Percentiles rank a stretch among this genome's conserved stretches.
phyloP scores from a whole-genome alignment of 148 eudicot genomes.

The Nepenthes gracilis region DNA sequence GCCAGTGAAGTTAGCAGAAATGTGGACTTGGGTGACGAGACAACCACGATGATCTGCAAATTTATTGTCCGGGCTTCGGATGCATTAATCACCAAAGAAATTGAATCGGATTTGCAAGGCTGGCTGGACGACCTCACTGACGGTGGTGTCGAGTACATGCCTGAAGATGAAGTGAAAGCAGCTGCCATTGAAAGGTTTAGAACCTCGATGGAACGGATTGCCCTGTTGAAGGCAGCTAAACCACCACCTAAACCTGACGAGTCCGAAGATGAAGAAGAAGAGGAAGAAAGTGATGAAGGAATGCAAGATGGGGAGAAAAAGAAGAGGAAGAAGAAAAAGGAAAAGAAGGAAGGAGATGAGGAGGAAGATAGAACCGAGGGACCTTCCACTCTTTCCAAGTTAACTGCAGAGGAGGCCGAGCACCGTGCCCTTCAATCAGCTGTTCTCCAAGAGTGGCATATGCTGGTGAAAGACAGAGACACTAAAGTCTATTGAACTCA shows the following conservation, averaged over 20 bases:
- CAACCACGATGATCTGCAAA: slow-evolving; percentile 89
- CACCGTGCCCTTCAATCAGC: slow-evolving; percentile 87
- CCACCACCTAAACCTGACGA: slow-evolving; percentile 47
- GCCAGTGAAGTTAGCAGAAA: slow-evolving; percentile 96
- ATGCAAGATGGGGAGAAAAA: slow-evolving; percentile 10
- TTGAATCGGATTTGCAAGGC: slow-evolving; percentile 70
- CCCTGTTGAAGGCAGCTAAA: slow-evolving; percentile 74
- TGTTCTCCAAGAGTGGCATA: slow-evolving; percentile 84
- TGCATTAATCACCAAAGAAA: slow-evolving; percentile 77
- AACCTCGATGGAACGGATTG: slow-evolving; percentile 84
- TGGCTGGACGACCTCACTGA: slow-evolving; percentile 95
- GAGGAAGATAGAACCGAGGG: slow-evolving; percentile 40
- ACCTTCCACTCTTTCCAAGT: slow-evolving; percentile 58
- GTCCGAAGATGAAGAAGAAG: slow-evolving; percentile 35
- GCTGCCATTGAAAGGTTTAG: slow-evolving; percentile 80
- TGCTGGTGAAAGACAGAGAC: slow-evolving; percentile 71
- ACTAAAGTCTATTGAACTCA: slow-evolving; percentile 38
- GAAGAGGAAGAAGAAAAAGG: slow-evolving; percentile 17
- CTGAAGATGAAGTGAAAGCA: slow-evolving; percentile 85
- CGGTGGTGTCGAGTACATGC: slow-evolving; percentile 90
- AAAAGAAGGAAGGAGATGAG: slow-evolving; percentile 25
- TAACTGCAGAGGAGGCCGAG: slow-evolving; percentile 86
- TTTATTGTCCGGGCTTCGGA: slow-evolving; percentile 93
- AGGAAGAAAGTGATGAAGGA: slow-evolving; percentile 21
- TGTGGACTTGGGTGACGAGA: slow-evolving; percentile 96